Evolutionary conservation across 139 green algal genomes (phyloP).

Genomic region (Protoeuglena noctilucae): DNA sequence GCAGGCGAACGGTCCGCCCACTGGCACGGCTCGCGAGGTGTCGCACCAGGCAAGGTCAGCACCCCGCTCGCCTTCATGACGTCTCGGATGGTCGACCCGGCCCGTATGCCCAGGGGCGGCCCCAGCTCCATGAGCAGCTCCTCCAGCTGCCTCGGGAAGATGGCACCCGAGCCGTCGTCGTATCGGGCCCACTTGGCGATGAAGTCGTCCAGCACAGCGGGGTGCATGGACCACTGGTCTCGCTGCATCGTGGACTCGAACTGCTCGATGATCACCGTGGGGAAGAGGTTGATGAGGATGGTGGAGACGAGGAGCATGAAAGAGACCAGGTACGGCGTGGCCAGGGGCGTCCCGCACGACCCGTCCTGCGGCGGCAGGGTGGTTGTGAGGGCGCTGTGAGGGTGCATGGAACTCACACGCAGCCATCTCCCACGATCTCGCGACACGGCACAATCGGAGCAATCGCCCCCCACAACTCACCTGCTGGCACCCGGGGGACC

Average conservation of each 20-base stretch:
- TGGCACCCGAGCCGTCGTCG: slow-evolving; percentile 43
- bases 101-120: slow-evolving; percentile 48
- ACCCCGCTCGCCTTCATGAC: too few relatives aligned
- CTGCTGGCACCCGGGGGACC: slow-evolving; percentile 16
- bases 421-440: background rate
- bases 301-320: slow-evolving; percentile 44
- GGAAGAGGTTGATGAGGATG: slow-evolving; percentile 62
- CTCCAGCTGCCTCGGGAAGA: slow-evolving; percentile 42
- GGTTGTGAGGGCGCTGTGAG: too few relatives aligned
- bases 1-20: too few relatives aligned
- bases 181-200: slow-evolving; percentile 55
- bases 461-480: too few relatives aligned
- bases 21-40: too few relatives aligned
- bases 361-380: too few relatives aligned
- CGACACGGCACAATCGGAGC: too few relatives aligned
- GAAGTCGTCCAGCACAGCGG: slow-evolving; percentile 39
- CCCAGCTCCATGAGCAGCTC: slow-evolving; percentile 36
- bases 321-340: slow-evolving; percentile 43
- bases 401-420: too few relatives aligned
- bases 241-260: slow-evolving; percentile 52
- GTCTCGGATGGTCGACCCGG: slow-evolving; percentile 33
- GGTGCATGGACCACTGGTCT: slow-evolving; percentile 20
- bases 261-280: slow-evolving; percentile 52
- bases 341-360: slow-evolving; percentile 23
- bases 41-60: too few relatives aligned